Conservation (phyloP, 2,329 filamentous ascomycete genomes). For the Pleurostoma richardsiae region DNA sequence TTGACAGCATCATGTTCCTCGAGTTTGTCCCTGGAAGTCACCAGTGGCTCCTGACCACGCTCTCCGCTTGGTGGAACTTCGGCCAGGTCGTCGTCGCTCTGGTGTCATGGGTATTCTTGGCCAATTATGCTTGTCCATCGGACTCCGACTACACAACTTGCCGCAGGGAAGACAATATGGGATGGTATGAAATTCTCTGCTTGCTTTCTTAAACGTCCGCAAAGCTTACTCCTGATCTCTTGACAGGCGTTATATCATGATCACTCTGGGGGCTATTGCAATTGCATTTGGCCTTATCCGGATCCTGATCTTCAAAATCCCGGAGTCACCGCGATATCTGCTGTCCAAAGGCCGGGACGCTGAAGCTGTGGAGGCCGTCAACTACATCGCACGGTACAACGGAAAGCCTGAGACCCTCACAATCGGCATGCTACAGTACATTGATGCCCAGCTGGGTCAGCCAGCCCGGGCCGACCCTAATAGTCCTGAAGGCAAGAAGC, state of each 20-base stretch:
- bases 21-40: slow-evolving; percentile 43
- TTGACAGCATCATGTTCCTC: slow-evolving; percentile 47
- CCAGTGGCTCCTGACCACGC: slow-evolving; percentile 40
- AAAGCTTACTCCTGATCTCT: neutral
- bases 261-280: slow-evolving; percentile 37
- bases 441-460: slow-evolving; percentile 8
- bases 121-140: slow-evolving; percentile 29
- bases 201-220: neutral
- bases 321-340: slow-evolving; percentile 41
- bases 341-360: slow-evolving; percentile 36
- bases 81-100: slow-evolving; percentile 42
- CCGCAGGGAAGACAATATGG: slow-evolving; percentile 36
- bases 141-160: slow-evolving; percentile 26
- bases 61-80: slow-evolving; percentile 46
- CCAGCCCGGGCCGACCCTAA: neutral
- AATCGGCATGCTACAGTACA: slow-evolving; percentile 26
- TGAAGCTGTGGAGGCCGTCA: slow-evolving; percentile 40
- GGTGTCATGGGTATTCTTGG: slow-evolving; percentile 37
- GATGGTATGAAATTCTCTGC: slow-evolving; percentile 27
- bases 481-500: neutral
- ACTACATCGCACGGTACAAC: slow-evolving; percentile 37
- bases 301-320: slow-evolving; percentile 40
- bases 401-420: slow-evolving; percentile 27
- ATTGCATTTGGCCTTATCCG: slow-evolving; percentile 37
- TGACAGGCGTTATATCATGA: slow-evolving; percentile 33